phyloP scores from a whole-genome alignment of 2,329 filamentous ascomycete genomes.

The Arthroderma sp. region DNA sequence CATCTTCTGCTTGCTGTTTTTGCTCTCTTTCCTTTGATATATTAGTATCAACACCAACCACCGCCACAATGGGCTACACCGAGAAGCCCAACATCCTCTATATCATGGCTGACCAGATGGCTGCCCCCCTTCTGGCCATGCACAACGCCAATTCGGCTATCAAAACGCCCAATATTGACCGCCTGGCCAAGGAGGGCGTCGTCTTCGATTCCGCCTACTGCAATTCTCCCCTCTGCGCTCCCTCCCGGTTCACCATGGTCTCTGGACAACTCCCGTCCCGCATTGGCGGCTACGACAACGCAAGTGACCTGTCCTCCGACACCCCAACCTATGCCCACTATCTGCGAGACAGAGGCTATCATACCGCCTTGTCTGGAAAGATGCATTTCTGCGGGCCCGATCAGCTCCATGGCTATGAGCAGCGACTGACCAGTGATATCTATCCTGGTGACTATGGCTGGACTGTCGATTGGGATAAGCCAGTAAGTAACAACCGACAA shows the following conservation, averaged over 20 bases:
- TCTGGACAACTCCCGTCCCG: conserved; percentile 82
- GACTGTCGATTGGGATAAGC: conserved; percentile 92
- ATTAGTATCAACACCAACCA: not conserved
- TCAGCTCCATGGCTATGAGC: conserved; percentile 87
- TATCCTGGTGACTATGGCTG: conserved; percentile 91
- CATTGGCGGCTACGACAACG: conserved; percentile 87
- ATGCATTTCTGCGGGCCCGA: conserved; percentile 85
- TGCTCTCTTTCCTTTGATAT: not conserved
- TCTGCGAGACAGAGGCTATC: conserved; percentile 69
- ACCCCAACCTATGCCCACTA: conserved; percentile 89
- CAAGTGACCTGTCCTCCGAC: conserved; percentile 68
- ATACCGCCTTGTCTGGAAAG: conserved; percentile 83
- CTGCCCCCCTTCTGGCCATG: conserved; percentile 80
- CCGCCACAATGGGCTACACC: conserved; percentile 9
- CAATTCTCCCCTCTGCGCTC: conserved; percentile 82
- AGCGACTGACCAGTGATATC: conserved; percentile 84
- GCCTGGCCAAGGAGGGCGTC: conserved; percentile 65
- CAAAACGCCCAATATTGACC: conserved; percentile 81
- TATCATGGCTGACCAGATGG: conserved; percentile 95
- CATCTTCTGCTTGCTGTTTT: not conserved
- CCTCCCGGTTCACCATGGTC: conserved; percentile 88
- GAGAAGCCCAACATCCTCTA: conserved; percentile 67
- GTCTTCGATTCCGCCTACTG: conserved; percentile 93
- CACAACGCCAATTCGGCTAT: conserved; percentile 82
- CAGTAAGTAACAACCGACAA: conserved; percentile 31